A percentile compares a stretch with the other conserved stretches of the same genome.
These are phyloP conservation scores for Metschnikowia orientalis DNA, from an alignment of 805 yeast species.

Conservation along the genomic window DNA sequence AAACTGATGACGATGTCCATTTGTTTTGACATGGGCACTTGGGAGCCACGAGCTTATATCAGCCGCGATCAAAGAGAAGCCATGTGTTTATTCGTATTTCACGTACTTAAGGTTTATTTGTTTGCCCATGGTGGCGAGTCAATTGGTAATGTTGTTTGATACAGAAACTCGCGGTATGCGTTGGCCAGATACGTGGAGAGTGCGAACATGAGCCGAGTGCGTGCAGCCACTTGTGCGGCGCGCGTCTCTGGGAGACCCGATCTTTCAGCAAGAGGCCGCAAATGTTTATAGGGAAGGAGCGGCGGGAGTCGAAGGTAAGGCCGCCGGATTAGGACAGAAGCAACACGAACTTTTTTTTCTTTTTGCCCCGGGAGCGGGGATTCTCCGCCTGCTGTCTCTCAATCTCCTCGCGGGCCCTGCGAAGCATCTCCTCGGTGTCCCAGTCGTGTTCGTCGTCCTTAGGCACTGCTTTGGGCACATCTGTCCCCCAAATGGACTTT, in stretches of 20 bases:
- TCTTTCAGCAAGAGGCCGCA: no score
- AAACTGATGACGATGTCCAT: neutral
- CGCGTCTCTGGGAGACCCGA: no score
- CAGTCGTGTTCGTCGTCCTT: slow-evolving; percentile 40
- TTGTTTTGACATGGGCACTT: no score
- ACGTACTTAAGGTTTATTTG: slow-evolving; percentile 26
- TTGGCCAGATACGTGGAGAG: no score
- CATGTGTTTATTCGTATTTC: neutral
- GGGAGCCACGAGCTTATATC: no score
- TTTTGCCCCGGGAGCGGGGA: slow-evolving; percentile 33
- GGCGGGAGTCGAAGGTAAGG: no score
- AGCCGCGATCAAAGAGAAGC: no score
- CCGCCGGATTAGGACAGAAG: slow-evolving; percentile 21
- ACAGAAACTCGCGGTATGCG: no score
- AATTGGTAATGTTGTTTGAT: no score
- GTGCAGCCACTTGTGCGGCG: no score
- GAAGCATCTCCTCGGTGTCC: slow-evolving; percentile 49
- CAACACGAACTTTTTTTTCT: slow-evolving; percentile 42
- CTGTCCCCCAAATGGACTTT: slow-evolving; percentile 75
- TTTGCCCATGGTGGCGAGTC: slow-evolving; percentile 18
- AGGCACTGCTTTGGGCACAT: slow-evolving; percentile 41
- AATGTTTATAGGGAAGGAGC: no score
- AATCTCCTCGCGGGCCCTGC: slow-evolving; percentile 48
- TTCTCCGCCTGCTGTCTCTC: slow-evolving; percentile 20
- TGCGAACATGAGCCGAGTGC: no score